Base-by-base conservation (phyloP, 176 grass and related monocot genomes). In the Triticum timopheevii region DNA sequence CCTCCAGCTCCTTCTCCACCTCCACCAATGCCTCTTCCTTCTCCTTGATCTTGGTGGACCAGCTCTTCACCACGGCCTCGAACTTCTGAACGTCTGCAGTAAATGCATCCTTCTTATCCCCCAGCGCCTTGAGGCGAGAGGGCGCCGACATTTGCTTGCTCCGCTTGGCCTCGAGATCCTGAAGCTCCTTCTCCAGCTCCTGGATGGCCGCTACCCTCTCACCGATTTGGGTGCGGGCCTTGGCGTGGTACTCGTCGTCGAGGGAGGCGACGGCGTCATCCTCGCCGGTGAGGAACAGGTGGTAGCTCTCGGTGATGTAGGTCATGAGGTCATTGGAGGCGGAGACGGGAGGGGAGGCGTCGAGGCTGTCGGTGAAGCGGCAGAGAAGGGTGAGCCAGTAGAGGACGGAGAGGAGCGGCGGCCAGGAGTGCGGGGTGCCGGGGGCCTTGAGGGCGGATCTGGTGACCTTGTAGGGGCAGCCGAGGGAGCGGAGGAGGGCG, bases 381-480 rank as follows among this genome's bases (percentile, higher is more conserved):
- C 65, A 89, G 79, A 96, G 83, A 42, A 88, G 73, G 10, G 92
- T 90, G 27, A 99, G 90, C 97, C 97, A 96, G 54, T 94, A 77
- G 13, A 99, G 94, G 70, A 88, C 85, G 47, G 94, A 86, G n/a
- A 96, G 87, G 80, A 94, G 80, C 2, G 84, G 81, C 7, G 97
- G 97, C 97, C 97, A 96, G 8, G 85, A 79, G 77, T 94, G 97
- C 83, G 94, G 97, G 50, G 94, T 94, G 34, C 94, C 87, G 13
- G 97, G 94, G 45, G 89, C 90, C 49, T 94, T 93, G 54, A 99
- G 94, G 3, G 90, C 89, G 39, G 97, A 98, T 36, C 86, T 81
- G 52, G 83, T 90, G 67, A 94, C 82, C 80, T 91, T 96, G 61
- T 79, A 25, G 6, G 94, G 90, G 49, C 90, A 96, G 4, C 33